Percentiles rank a stretch among this genome's conserved stretches.
Conservation (phyloP, 2,329 filamentous ascomycete species). For the Aspergillus pseudonomiae region DNA sequence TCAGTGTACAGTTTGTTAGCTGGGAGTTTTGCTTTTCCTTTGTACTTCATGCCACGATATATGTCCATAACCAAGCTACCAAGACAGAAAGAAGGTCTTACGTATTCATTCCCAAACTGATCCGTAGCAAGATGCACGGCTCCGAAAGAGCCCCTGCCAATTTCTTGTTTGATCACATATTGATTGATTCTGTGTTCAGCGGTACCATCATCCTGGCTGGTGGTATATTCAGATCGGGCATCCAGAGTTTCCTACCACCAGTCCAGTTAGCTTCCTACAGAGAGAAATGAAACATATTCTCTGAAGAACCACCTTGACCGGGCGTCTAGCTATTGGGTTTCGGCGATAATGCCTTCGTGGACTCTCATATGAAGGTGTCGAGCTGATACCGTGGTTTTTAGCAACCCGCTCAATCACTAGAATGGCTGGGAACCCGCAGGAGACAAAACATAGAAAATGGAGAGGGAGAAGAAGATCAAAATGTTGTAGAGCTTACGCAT, state of each 20-base stretch:
- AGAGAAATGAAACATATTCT: neutral
- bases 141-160: slow-evolving; percentile 94
- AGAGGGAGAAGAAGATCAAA: neutral
- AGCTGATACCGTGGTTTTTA: slow-evolving; percentile 43
- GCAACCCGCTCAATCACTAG: slow-evolving; percentile 4
- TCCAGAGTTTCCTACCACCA: slow-evolving; percentile 78
- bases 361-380: slow-evolving; percentile 61
- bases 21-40: slow-evolving; percentile 20
- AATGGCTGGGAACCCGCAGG: slow-evolving; percentile 15
- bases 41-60: neutral
- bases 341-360: slow-evolving; percentile 68
- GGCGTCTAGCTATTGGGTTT: slow-evolving; percentile 61
- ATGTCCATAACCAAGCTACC: too few relatives aligned
- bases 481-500: slow-evolving; percentile 29
- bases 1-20: slow-evolving; percentile 8
- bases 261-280: neutral
- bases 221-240: slow-evolving; percentile 83
- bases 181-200: slow-evolving; percentile 90
- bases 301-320: slow-evolving; percentile 58
- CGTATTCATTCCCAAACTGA: slow-evolving; percentile 90
- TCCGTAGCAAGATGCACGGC: slow-evolving; percentile 88
- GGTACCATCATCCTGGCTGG: slow-evolving; percentile 78
- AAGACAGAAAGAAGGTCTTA: slow-evolving; percentile 50
- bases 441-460: neutral
- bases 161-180: slow-evolving; percentile 91